phyloP scores from a whole-genome alignment of 1,284 basidiomycete species.

The Chalciporus sp. region DNA sequence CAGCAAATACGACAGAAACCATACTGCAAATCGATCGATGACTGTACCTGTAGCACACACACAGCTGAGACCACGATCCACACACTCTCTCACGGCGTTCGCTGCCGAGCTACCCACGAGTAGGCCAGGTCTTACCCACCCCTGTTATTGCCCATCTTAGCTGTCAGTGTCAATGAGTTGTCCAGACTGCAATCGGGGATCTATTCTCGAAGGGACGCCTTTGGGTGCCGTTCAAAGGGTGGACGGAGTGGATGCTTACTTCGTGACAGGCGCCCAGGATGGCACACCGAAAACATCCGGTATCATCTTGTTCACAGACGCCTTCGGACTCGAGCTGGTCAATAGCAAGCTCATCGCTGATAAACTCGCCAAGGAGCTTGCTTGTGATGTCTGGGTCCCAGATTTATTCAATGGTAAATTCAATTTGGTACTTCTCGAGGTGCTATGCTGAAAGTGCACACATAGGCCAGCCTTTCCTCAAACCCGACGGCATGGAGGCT shows the following conservation, averaged over 20 bases:
- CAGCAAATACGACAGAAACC: no score
- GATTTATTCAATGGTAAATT: slow-evolving; percentile 50
- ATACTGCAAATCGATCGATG: no score
- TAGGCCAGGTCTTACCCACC: no score
- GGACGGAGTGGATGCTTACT: slow-evolving; percentile 42
- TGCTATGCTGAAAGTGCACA: background rate
- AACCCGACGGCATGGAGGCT: slow-evolving; percentile 36
- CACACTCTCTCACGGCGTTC: no score
- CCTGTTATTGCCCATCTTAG: no score
- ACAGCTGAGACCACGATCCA: no score
- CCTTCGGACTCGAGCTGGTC: slow-evolving; percentile 55
- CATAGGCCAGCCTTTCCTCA: slow-evolving; percentile 45
- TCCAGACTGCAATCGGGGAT: slow-evolving; percentile 41
- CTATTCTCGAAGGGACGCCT: slow-evolving; percentile 46
- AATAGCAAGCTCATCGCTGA: slow-evolving; percentile 71
- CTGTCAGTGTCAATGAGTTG: slow-evolving; percentile 34
- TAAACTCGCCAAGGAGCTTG: slow-evolving; percentile 50
- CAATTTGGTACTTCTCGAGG: slow-evolving; percentile 4
- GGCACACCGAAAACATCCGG: slow-evolving; percentile 36
- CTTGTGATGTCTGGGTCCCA: slow-evolving; percentile 66
- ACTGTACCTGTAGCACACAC: no score
- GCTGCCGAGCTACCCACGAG: no score
- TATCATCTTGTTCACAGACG: slow-evolving; percentile 61
- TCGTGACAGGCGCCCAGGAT: slow-evolving; percentile 36
- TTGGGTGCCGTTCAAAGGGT: slow-evolving; percentile 37